Conservation (phyloP, 2,329 filamentous ascomycete genomes). For the Pseudocercospora ulei region DNA sequence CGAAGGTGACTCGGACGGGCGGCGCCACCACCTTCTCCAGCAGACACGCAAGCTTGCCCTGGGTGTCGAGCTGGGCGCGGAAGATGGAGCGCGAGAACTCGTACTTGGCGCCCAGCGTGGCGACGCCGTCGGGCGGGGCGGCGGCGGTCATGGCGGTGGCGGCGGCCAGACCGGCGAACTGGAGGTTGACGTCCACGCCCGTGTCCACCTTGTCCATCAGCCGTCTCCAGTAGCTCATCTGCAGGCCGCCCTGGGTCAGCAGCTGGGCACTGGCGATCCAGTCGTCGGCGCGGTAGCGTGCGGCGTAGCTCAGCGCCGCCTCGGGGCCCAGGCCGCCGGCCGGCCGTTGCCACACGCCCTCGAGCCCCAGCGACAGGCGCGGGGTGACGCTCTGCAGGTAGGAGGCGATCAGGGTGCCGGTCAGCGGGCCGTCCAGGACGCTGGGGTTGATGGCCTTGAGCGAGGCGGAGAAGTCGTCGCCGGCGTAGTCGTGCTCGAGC, state of each 20-base stretch:
- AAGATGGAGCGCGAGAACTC: constrained; percentile 94
- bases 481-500: constrained; percentile 90
- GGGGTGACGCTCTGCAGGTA: constrained; percentile 91
- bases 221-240: constrained; percentile 85
- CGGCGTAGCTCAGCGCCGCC: constrained; percentile 79
- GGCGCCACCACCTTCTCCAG: constrained; percentile 93
- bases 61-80: constrained; percentile 89
- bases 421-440: constrained; percentile 78
- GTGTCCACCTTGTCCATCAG: constrained; percentile 93
- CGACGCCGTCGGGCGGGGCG: constrained; percentile 73
- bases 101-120: constrained; percentile 92
- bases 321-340: constrained; percentile 81
- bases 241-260: constrained; percentile 76
- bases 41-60: constrained; percentile 83
- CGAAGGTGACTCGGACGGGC: constrained; percentile 86
- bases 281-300: constrained; percentile 79
- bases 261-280: constrained; percentile 91
- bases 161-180: constrained; percentile 56
- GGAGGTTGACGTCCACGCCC: constrained; percentile 86
- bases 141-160: constrained; percentile 58
- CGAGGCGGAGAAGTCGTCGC: constrained; percentile 83
- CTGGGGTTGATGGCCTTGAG: constrained; percentile 96
- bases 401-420: constrained; percentile 89
- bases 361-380: constrained; percentile 74
- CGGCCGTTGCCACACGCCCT: constrained; percentile 86